phyloP scores from a whole-genome alignment of 1,139 yeast species.

The Yamadazyma pseudoaaseri region DNA sequence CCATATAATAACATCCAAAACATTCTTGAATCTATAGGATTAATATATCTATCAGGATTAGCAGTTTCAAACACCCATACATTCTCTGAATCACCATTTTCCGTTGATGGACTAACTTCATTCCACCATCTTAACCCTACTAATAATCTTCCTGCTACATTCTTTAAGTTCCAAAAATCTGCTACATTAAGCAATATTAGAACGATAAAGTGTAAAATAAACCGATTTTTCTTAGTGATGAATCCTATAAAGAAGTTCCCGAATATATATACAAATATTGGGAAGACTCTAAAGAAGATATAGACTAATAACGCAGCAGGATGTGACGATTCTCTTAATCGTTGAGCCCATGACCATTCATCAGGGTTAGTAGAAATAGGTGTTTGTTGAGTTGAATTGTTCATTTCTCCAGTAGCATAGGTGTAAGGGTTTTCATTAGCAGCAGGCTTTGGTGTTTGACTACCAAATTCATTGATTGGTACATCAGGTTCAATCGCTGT shows the following conservation, averaged over 20 bases:
- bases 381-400: neutral
- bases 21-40: slow-evolving; percentile 86
- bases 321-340: slow-evolving; percentile 65
- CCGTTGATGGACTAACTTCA: slow-evolving; percentile 48
- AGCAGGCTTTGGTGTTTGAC: neutral
- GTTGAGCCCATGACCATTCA: slow-evolving; percentile 26
- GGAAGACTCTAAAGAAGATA: slow-evolving; percentile 61
- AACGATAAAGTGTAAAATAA: slow-evolving; percentile 74
- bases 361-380: slow-evolving; percentile 12
- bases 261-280: slow-evolving; percentile 64
- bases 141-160: slow-evolving; percentile 81
- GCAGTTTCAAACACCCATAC: slow-evolving; percentile 91
- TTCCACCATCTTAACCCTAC: slow-evolving; percentile 98
- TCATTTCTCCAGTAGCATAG: slow-evolving; percentile 3
- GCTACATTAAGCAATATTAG: slow-evolving; percentile 75
- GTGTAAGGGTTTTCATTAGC: neutral
- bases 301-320: slow-evolving; percentile 72
- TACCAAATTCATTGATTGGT: slow-evolving; percentile 7
- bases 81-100: slow-evolving; percentile 59
- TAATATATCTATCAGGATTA: slow-evolving; percentile 76
- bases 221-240: slow-evolving; percentile 46
- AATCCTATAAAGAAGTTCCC: slow-evolving; percentile 60
- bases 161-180: slow-evolving; percentile 93
- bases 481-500: slow-evolving; percentile 33
- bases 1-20: slow-evolving; percentile 82